A percentile compares a stretch with the other conserved stretches of the same genome.
phyloP scores from a whole-genome alignment of 2,329 filamentous ascomycete species.

The Diaporthe helianthi region DNA sequence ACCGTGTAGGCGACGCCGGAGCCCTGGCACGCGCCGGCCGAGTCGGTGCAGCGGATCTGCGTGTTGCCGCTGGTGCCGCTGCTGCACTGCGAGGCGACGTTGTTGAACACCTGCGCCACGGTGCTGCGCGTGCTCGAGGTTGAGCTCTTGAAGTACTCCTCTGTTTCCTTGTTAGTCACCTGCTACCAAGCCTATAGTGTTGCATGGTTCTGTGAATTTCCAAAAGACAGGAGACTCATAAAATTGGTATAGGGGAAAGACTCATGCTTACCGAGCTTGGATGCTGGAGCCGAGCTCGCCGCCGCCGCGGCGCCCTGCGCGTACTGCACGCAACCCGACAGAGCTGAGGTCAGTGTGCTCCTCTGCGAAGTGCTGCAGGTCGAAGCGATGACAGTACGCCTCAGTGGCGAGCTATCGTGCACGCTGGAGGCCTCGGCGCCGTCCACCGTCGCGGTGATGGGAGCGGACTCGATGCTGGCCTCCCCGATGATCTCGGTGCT shows the following conservation, averaged over 20 bases:
- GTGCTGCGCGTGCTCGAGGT: conserved; percentile 50
- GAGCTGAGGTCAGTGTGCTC: background rate
- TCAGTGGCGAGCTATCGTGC: conserved; percentile 4
- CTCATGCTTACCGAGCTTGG: conserved; percentile 49
- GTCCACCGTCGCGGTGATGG: conserved; percentile 67
- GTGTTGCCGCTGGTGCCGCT: conserved; percentile 56
- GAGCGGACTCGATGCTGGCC: conserved; percentile 60
- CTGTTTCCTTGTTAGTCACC: background rate
- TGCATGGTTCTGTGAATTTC: too few species aligned
- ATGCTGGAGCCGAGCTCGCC: conserved; percentile 40
- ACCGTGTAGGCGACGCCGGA: conserved; percentile 67
- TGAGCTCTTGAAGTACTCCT: conserved; percentile 70
- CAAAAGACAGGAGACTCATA: too few species aligned
- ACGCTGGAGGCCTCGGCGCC: conserved; percentile 44
- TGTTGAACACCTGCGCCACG: conserved; percentile 58
- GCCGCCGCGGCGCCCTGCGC: background rate
- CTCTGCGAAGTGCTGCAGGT: background rate
- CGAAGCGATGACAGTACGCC: conserved; percentile 8
- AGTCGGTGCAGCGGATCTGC: conserved; percentile 66
- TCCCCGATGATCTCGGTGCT: conserved; percentile 59
- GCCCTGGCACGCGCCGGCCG: conserved; percentile 56
- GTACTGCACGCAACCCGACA: background rate
- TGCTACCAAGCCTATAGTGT: too few species aligned
- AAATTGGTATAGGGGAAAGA: too few species aligned
- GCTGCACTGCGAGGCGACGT: conserved; percentile 62